These are phyloP conservation scores for Alopecurus myosuroides DNA, from an alignment of 176 grass and related monocot species.

Conservation along the genomic window DNA sequence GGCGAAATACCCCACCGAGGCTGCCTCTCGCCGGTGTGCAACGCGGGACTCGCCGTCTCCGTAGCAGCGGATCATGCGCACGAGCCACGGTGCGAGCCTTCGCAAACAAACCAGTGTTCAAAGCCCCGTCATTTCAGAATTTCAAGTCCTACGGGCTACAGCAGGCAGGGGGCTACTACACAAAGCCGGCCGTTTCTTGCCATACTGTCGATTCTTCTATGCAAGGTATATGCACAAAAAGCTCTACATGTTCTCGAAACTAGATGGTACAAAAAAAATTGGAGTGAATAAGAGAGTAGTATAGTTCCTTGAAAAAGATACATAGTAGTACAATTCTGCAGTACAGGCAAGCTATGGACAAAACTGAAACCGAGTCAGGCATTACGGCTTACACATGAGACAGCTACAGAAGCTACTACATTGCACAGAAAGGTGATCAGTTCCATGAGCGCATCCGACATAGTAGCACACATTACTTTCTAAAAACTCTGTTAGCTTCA, in stretches of 20 bases:
- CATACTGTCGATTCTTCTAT: background rate
- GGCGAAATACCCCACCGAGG: constrained; percentile 22
- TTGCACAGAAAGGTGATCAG: constrained; percentile 12
- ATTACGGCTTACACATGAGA: background rate
- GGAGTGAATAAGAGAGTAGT: background rate
- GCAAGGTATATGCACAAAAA: background rate
- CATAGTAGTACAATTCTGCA: background rate
- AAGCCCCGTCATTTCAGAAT: background rate
- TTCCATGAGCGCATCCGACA: background rate
- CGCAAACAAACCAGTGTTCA: background rate
- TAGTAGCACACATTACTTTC: background rate
- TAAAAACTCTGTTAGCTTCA: constrained; percentile 58
- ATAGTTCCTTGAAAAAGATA: background rate
- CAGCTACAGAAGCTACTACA: background rate
- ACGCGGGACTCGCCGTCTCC: background rate
- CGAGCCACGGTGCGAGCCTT: background rate
- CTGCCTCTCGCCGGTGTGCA: background rate
- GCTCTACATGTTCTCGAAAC: background rate
- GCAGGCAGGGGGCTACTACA: too few relatives aligned
- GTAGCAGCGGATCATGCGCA: background rate
- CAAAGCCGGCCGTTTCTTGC: background rate
- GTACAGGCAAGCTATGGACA: constrained; percentile 12
- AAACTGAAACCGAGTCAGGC: constrained; percentile 17
- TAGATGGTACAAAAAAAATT: background rate
- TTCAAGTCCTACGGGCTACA: background rate